Evolutionary conservation across 345 rosid species (phyloP), one percentile per base, ranked within the genome.

Genomic region (Salix purpurea): DNA sequence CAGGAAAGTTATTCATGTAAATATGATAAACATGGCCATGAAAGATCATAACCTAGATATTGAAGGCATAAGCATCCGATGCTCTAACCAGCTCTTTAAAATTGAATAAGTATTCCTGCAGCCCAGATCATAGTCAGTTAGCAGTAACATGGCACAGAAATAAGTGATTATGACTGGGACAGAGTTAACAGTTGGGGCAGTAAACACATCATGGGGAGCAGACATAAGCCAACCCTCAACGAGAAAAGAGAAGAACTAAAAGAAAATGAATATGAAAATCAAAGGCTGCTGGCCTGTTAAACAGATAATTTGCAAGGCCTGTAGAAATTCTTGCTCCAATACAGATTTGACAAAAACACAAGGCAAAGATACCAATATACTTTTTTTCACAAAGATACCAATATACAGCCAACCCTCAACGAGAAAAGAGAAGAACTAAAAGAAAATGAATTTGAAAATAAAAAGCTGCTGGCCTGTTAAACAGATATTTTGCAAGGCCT

Each of bases 11-110:
- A 28, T 13, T 54, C 21, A 37, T 46, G 69, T 28, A 74, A 83
- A 65, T 54, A 69, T 42, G 73, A 80, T 52, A 82, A 69, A 67
- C 69, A 67, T 40, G 82, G 78, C 77, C 84, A 80, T 74, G 79
- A 87, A 83, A 83, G 87, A 84, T 84, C 76, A 76, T 85, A 78
- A 87, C 90, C 88, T 87, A 89, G 80, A 83, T 69, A 79, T 60
- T 82, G 89, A 83, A 83, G 86, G 83, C 84, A 85, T 79, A 78
- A 77, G 80, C 71, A 77, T 83, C 85, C 72, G 79, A 74, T 78
- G 84, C 82, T 85, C 86, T 85, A 83, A 88, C 82, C 91, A 83
- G 87, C 90, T 83, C 88, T 85, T 88, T 83, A 84, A 84, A 86
- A 78, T 80, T 79, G 88, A 79, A 78, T 71, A 77, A 70, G 70